phyloP scores from a whole-genome alignment of 179 eudicot species.

The Beta lomatogona region DNA sequence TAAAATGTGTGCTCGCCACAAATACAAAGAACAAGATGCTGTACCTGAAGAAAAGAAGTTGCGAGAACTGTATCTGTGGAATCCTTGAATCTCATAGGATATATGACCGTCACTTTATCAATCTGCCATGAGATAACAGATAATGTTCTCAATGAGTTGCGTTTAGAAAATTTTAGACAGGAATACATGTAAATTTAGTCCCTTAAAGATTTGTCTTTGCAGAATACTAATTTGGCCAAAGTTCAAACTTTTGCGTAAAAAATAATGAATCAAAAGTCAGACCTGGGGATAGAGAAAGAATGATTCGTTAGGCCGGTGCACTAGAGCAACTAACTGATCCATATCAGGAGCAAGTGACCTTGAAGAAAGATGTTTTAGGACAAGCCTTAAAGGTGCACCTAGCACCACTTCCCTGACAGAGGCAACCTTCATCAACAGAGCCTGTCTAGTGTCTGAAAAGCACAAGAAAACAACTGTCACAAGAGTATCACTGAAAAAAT shows the following conservation, averaged over 20 bases:
- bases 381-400: constrained; percentile 86
- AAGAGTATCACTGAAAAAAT: constrained; percentile 11
- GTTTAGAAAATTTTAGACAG: background rate
- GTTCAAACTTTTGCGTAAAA: background rate
- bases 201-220: background rate
- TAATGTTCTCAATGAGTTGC: constrained; percentile 4
- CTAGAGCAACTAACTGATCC: constrained; percentile 66
- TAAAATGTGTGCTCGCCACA: background rate
- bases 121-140: constrained; percentile 56
- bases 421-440: constrained; percentile 74
- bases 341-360: constrained; percentile 62
- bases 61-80: constrained; percentile 81
- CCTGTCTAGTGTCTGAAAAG: constrained; percentile 56
- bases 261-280: constrained; percentile 1
- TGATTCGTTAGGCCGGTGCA: constrained; percentile 92
- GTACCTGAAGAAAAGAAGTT: constrained; percentile 93
- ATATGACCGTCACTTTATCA: constrained; percentile 85
- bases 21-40: background rate
- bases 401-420: constrained; percentile 89
- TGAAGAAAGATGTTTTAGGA: constrained; percentile 71
- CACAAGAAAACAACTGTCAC: constrained; percentile 19
- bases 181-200: background rate
- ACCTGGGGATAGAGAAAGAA: constrained; percentile 89
- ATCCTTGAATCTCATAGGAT: constrained; percentile 97
- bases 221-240: background rate